Evolutionary conservation across 2,329 filamentous ascomycete genomes (phyloP), one percentile per base, ranked within the genome.

Genomic region (Colletotrichum sidae): DNA sequence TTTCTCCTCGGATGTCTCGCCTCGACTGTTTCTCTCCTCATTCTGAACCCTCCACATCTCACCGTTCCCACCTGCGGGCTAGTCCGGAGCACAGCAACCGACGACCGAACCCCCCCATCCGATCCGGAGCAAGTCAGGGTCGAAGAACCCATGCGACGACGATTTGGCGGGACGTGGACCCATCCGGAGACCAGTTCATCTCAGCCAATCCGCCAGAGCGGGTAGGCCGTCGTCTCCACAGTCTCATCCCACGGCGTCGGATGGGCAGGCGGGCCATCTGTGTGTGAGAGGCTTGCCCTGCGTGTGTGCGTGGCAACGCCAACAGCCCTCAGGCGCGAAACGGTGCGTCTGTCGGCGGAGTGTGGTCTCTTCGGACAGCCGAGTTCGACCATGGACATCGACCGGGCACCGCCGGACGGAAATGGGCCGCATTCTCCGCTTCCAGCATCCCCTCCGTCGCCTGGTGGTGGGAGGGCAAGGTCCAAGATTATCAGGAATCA

Each of bases 401-500:
- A 56, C 60, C 47, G 45, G 56, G 55, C 41, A 35, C 35, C 41
- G 41, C 38, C 47, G 15, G 42, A 61, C n/a, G 47, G 39, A 41
- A 57, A 39, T 38, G 41, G 52, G 33, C 10, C 51, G 9, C 52
- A n/a, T 15, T 65, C 61, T 25, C 47, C 56, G 41, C 47, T 41
- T 8, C 54, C 65, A n/a, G 25, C 52, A 12, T 55, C 59, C 17
- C 47, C 41, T 45, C 37, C 33, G 39, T 65, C 58, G 11, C 63
- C 63, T 8, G 52, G 25, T 15, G 62, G 25, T 38, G 53, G 42
- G 10, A 51, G 63, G 33, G 8, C 47, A 42, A 52, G 42, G 52
- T 15, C 63, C 52, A 57, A 53, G 41, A 49, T 57, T 38, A 17
- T 49, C 37, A 55, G 58, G n/a, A 73, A 72, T 41, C 69, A 73